phyloP scores from a whole-genome alignment of 371 early-diverging fungal species.

The Phascolomyces articulosus region DNA sequence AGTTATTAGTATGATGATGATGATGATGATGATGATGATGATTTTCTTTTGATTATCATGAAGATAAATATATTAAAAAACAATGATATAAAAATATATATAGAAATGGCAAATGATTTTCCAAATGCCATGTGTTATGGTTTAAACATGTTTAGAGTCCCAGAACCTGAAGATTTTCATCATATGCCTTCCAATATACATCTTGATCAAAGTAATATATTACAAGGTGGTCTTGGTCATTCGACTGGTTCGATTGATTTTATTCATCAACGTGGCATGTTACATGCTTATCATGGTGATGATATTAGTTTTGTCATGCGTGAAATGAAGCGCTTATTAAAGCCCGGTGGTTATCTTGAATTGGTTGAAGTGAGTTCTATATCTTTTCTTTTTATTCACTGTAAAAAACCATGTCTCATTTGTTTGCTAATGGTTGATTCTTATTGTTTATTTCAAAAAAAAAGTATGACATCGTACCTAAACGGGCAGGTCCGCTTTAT shows the following conservation, averaged over 20 bases:
- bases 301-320: slow-evolving; percentile 24
- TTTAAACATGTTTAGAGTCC: slow-evolving; percentile 27
- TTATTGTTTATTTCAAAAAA: not conserved
- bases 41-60: too few species aligned
- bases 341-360: slow-evolving; percentile 43
- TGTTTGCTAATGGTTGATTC: too few species aligned
- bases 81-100: not conserved
- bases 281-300: slow-evolving; percentile 21
- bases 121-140: slow-evolving; percentile 34
- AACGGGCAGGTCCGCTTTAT: slow-evolving; percentile 23
- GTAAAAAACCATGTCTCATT: too few species aligned
- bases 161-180: slow-evolving; percentile 7
- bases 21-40: too few species aligned
- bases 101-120: slow-evolving; percentile 39
- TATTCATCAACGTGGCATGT: slow-evolving; percentile 41
- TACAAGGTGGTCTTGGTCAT: slow-evolving; percentile 24
- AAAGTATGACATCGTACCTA: slow-evolving; percentile 20
- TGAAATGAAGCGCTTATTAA: slow-evolving; percentile 31
- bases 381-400: too few species aligned
- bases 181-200: slow-evolving; percentile 30
- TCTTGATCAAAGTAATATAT: slow-evolving; percentile 21
- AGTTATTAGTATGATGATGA: too few species aligned
- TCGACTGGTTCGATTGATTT: slow-evolving; percentile 31
- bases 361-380: slow-evolving; percentile 27
- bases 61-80: too few species aligned